Base-by-base conservation (phyloP, 768 basidiomycete species). In the Kwoniella sp. region DNA sequence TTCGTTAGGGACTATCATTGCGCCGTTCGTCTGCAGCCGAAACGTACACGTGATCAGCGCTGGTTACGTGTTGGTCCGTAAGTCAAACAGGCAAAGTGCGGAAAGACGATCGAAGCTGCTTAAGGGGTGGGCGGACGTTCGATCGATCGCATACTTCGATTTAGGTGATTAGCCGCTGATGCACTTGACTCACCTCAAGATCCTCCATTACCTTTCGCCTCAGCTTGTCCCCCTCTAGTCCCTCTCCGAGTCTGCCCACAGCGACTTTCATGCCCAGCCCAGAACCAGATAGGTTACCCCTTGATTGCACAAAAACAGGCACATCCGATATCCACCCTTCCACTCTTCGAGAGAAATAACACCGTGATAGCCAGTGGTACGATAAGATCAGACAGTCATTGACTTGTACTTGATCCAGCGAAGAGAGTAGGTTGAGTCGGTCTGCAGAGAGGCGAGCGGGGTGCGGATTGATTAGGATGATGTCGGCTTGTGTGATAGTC, bases 391-490 rank as follows among this genome's bases (percentile, higher is more conserved):
- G 4, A 15, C 45, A 9, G 13, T 54, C 13, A 20, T 29, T 17
- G 4, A 8, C 2, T 25, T 22, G 5, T 11, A 65, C 45, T 31
- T 52, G 34, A 25, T 52, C 60, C 7, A 61, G 26, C 17, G 41
- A n/a, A 11, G 34, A 22, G 12, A 56, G 41, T 4, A 47, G 23
- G 37, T 56, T 31, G 20, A 51, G 55, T 11, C 26, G 22, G 11
- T 30, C 57, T 3, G 34, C 5, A 11, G 20, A n/a, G 13, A 53
- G 55, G 9, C 25, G 55, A 11, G 25, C 1, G 12, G 50, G 37
- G 31, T 54, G 56, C 23, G 63, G 63, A 31, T 65, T 58, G 31
- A 65, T 55, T 11, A 65, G 52, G 12, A 65, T 54, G 23, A 58
- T 58, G 28, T 58, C 53, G 17, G 56, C 57, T 56, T 29, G 4